Base-by-base conservation (phyloP, 1,139 yeast species). In the Nakaseomyces uthaithaninus region DNA sequence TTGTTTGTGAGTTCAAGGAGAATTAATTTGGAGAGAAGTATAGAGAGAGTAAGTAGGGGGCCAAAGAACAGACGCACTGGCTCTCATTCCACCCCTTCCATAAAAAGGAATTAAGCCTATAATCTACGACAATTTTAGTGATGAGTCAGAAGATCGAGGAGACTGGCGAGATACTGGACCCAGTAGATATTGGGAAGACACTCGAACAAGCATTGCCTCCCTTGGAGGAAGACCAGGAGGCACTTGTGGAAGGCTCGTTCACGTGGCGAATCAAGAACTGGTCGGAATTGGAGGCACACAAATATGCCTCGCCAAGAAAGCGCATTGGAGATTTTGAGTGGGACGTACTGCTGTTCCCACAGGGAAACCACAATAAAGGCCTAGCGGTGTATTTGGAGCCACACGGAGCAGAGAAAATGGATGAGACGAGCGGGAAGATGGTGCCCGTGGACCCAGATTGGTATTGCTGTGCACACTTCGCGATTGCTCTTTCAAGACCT, bases 381-480 rank as follows among this genome's bases (percentile, higher is more conserved):
- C 53, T 80, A 11, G 81, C 89, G 2, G 61, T 80, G 15, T 81
- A 80, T 57, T 62, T 81, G 53, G 87, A 80, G 49, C 68, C 66
- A 9, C 56, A 56, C 44, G 65, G 63, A 17, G 46, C 51, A 17
- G 56, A 50, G 24, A 42, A 40, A 15, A 38, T 45, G 11, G 52
- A 55, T 22, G 56, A 53, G 2, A 55, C 53, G 11, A 46, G 60
- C 1, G 66, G 57, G 6, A 66, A 61, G 22, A 60, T 57, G 27
- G 66, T 55, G 12, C 58, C 63, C 3, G 57, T 57, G 11, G 73
- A 69, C 42, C 63, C 66, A 3, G 67, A 71, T 42, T 87, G 96
- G 95, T 77, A 79, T 45, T 80, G 78, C 15, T 89, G 97, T 64
- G 94, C 94, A 2, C 95, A 87, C 57, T 91, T 91, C 63, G 86